Conservation (phyloP, 2,329 filamentous ascomycete genomes). For the Leptographium galeiforme region DNA sequence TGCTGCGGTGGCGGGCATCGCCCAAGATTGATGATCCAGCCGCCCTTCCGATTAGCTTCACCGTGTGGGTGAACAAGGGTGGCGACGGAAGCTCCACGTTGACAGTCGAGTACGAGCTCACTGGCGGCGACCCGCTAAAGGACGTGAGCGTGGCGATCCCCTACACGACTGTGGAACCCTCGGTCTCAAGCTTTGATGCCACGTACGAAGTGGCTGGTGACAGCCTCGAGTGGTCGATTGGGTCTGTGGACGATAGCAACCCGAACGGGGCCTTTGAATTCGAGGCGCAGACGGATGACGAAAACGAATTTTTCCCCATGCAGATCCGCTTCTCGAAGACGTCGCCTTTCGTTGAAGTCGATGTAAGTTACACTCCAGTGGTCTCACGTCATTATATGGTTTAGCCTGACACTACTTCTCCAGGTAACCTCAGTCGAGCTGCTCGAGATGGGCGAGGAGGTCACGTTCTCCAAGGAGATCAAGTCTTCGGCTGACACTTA, state of each 20-base stretch:
- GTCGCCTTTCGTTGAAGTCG: constrained; percentile 78
- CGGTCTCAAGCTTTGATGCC: constrained; percentile 85
- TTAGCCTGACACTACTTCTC: constrained; percentile 12
- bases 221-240: constrained; percentile 86
- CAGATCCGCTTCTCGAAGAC: constrained; percentile 77
- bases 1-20: constrained; percentile 81
- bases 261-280: constrained; percentile 86
- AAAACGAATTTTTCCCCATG: constrained; percentile 98
- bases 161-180: constrained; percentile 71
- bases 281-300: constrained; percentile 74
- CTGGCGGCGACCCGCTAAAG: constrained; percentile 61
- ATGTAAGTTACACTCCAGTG: constrained; percentile 47
- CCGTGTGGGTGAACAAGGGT: constrained; percentile 92
- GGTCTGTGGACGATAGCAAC: constrained; percentile 71
- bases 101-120: constrained; percentile 91
- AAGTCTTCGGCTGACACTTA: constrained; percentile 66
- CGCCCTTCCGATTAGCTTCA: constrained; percentile 86
- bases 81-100: constrained; percentile 70
- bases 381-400: constrained; percentile 13
- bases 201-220: constrained; percentile 90
- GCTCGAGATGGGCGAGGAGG: constrained; percentile 62
- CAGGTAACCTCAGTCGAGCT: constrained; percentile 56
- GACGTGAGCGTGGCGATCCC: constrained; percentile 85
- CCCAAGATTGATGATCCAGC: constrained; percentile 68
- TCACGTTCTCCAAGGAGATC: constrained; percentile 72